phyloP scores from a whole-genome alignment of 1,284 basidiomycete species.

The Ceratobasidium sp. region DNA sequence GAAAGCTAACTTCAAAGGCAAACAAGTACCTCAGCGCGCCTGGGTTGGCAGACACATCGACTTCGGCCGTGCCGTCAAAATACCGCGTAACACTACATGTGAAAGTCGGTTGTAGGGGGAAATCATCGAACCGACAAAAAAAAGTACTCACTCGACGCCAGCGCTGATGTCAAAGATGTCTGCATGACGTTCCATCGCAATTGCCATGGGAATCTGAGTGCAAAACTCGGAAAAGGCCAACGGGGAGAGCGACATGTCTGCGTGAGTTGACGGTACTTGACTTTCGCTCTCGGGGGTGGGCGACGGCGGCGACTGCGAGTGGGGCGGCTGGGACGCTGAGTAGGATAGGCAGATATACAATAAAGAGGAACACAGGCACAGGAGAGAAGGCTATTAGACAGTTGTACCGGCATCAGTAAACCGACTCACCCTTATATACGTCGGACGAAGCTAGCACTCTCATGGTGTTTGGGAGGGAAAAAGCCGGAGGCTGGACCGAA shows the following conservation, averaged over 20 bases:
- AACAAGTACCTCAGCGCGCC: conserved; percentile 29
- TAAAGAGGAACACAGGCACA: background rate
- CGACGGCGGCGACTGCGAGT: conserved; percentile 18
- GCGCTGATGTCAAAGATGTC: conserved; percentile 40
- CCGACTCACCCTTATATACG: conserved; percentile 35
- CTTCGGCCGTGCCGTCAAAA: conserved; percentile 39
- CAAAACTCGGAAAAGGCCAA: conserved; percentile 38
- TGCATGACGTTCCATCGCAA: conserved; percentile 40
- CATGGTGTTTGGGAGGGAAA: conserved; percentile 19
- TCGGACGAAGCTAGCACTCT: conserved; percentile 13
- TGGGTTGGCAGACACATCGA: conserved; percentile 34
- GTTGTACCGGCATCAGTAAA: background rate
- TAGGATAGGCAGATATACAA: conserved; percentile 14
- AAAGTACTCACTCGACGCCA: conserved; percentile 32
- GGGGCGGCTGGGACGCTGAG: conserved; percentile 33
- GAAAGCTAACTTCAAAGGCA: conserved; percentile 40
- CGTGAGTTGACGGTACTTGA: background rate
- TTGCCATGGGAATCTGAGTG: conserved; percentile 33
- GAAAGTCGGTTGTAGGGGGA: background rate
- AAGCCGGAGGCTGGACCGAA: conserved; percentile 13
- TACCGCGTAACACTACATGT: conserved; percentile 37
- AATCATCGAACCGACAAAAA: background rate
- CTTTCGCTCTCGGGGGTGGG: background rate
- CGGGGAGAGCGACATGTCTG: conserved; percentile 37
- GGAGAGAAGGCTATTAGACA: conserved; percentile 26